Base-by-base conservation (phyloP, 495 filamentous ascomycete species). In the Pyrenula massariospora region DNA sequence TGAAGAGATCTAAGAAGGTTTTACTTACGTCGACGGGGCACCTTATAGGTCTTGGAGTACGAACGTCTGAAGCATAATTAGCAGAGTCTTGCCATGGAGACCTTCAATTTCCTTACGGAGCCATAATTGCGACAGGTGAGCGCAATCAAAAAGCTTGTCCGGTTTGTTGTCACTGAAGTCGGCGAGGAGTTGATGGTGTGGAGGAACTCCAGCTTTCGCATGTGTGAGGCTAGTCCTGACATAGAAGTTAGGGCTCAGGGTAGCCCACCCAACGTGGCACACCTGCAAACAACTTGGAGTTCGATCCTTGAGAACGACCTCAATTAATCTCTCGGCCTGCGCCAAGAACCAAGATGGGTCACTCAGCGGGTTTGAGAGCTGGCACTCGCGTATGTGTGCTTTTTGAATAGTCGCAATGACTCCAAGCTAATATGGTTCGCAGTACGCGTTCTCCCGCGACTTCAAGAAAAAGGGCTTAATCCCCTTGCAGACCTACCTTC, bases 1-100 rank as follows among this genome's bases (percentile, higher is more conserved):
- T 54, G 49, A 49, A 12, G 22, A 21, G 54, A 15, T 22, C 52
- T 21, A 23, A 25, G 25, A 21, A 61, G 48, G 48, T 25, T 50
- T 48, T 58, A 77, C 76, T 75, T 72, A 79, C 75, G 77, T 65
- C 84, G 81, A 72, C 83, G 78, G 66, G 89, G 86, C 79, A 95
- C 87, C 84, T 94, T 96, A 76, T 94, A 92, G 82, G 93, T 97
- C 88, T 98, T 98, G 73, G 87, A 91, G 81, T 95, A 96, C 59
- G 82, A 82, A 59, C 80, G 79, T 63, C 75, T 77, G 62, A 55
- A 59, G 49, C 53, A 59, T 1, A 51, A 62, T 74, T 67, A 77
- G 72, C 70, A 56, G 53, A 12, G 58, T 65, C 61, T 61, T 55
- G 65, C 36, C 36, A 25, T 51, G 22, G 54, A 19, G 23, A 12